Percentiles rank a stretch among this genome's conserved stretches.
These are phyloP conservation scores for Trametes gibbosa DNA, from an alignment of 768 basidiomycete species.

Conservation along the genomic window DNA sequence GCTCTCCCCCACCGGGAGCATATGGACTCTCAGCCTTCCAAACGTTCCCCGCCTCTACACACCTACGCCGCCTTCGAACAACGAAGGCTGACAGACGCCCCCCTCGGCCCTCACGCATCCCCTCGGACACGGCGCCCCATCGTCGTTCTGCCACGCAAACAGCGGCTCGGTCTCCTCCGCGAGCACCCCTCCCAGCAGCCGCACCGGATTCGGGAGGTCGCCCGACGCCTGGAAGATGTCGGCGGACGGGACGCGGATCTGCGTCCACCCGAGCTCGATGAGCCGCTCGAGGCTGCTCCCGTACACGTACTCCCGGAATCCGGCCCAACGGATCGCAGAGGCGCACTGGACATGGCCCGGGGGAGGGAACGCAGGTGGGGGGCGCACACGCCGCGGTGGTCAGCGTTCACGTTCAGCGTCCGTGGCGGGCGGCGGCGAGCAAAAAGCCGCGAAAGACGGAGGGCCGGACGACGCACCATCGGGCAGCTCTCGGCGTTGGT, in stretches of 20 bases:
- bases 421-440: too few species aligned
- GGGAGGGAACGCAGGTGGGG: too few species aligned
- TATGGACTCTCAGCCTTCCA: too few species aligned
- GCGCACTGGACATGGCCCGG: constrained; percentile 5
- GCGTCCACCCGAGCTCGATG: constrained; percentile 10
- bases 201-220: constrained; percentile 9
- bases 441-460: too few species aligned
- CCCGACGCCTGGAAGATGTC: constrained; percentile 11
- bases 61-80: too few species aligned
- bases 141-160: constrained; percentile 14
- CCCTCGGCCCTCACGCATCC: constrained; percentile 4
- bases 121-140: constrained; percentile 12
- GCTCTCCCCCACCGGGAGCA: too few species aligned
- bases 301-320: constrained; percentile 20
- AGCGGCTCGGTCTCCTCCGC: constrained; percentile 17
- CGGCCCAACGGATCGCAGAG: constrained; percentile 10
- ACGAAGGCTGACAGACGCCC: not conserved
- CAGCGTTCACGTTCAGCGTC: too few species aligned
- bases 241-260: constrained; percentile 16
- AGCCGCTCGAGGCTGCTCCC: constrained; percentile 10
- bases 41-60: too few species aligned
- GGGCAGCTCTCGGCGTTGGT: constrained; percentile 19
- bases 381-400: too few species aligned
- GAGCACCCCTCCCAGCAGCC: constrained; percentile 2
- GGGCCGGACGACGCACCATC: not conserved